Base-by-base conservation (phyloP, 345 rosid species). In the Dovyalis caffra region DNA sequence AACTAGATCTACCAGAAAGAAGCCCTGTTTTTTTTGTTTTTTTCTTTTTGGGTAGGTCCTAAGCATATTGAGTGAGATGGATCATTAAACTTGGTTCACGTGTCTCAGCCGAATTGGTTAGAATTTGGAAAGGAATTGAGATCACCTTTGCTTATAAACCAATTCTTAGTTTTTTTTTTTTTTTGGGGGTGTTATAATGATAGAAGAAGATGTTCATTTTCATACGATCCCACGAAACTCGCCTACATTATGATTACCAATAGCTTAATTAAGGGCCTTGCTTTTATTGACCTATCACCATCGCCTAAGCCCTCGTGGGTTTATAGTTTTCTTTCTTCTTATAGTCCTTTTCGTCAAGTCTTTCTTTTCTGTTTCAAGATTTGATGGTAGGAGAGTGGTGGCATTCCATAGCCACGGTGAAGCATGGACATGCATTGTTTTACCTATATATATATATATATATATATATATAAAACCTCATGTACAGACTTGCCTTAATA, bases 71-170 rank as follows among this genome's bases (percentile, higher is more conserved):
- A 29, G 32, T 2, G 25, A 18, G 37, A 47, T 28, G 31, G 49
- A 53, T 70, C 62, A 23, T 70, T 70, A 33, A 57, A 21, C 21
- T 10, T 0, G 29, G 77, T 66, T 74, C 28, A 20, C 29, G 40
- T 53, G 71, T 66, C 71, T 23, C 8, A 10, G 12, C 56, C 70
- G 51, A 26, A 34, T 56, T 38, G 72, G 58, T 67, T 28, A 18
- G 15, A 60, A 25, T 35, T 74, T 26, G 64, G 21, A n/a, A 62
- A 63, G 12, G 43, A 40, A 43, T 61, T 10, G 32, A 32, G 7
- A 28, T 51, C 25, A 12, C 2, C 67, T 68, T 75, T 75, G 78
- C 68, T 67, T 37, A 40, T 40, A 28, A 58, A 21, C 64, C 49
- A 75, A 58, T 68, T 68, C 68, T 51, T 40, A 6, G 10, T 40